Evolutionary conservation across 129 eudicot genomes (phyloP).

Genomic region (Helianthus tuberosus): DNA sequence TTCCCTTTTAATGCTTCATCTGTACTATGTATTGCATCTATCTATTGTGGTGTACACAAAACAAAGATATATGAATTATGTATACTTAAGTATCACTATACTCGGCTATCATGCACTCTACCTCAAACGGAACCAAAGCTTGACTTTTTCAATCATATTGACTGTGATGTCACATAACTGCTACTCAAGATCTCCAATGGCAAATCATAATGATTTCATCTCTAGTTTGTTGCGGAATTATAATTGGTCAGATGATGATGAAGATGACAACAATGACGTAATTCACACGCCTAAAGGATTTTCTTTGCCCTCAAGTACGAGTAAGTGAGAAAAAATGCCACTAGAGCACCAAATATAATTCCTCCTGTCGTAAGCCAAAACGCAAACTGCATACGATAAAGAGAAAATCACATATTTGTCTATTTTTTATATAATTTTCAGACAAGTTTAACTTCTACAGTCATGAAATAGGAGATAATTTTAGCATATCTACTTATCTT

Average conservation of each 20-base stretch:
- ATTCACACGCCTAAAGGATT: slow-evolving; percentile 50
- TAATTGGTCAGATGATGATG: slow-evolving; percentile 13
- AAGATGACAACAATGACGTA: slow-evolving; percentile 16
- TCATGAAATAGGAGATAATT: background rate
- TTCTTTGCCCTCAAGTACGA: slow-evolving; percentile 75
- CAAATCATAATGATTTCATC: slow-evolving; percentile 6
- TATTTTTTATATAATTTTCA: background rate
- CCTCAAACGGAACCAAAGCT: slow-evolving; percentile 22
- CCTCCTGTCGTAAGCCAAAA: slow-evolving; percentile 96
- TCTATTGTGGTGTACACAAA: background rate
- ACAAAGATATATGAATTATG: slow-evolving; percentile 9
- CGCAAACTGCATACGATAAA: slow-evolving; percentile 63
- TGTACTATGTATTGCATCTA: background rate
- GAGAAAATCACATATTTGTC: background rate
- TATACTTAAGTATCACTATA: slow-evolving; percentile 9
- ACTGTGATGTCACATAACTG: slow-evolving; percentile 5
- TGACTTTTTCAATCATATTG: background rate
- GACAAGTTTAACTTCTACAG: background rate
- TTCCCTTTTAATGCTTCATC: background rate
- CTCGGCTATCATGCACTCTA: background rate
- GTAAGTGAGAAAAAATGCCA: slow-evolving; percentile 81
- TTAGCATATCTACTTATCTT: background rate
- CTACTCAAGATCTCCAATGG: slow-evolving; percentile 2
- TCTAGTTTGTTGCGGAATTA: slow-evolving; percentile 4
- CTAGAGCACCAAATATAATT: slow-evolving; percentile 71